Evolutionary conservation across 495 filamentous ascomycete species (phyloP).

Genomic region (Sordaria brevicollis): DNA sequence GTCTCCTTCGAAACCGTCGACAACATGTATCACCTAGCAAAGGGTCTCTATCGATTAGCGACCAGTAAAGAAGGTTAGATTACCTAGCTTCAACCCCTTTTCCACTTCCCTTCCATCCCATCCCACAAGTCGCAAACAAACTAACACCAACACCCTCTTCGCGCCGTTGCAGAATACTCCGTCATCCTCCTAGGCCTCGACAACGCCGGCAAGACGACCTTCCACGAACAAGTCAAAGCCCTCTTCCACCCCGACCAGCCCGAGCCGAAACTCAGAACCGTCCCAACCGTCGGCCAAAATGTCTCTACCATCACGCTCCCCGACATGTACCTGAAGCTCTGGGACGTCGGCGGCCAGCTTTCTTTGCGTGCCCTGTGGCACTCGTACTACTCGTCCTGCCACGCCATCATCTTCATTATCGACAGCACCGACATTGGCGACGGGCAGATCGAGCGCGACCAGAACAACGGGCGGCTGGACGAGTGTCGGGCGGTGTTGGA

Average conservation of each 20-base stretch:
- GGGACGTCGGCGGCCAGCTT: conserved; percentile 95
- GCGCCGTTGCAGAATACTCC: conserved; percentile 65
- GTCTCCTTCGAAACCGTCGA: neutral
- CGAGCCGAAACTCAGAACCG: conserved; percentile 57
- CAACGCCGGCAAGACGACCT: conserved; percentile 96
- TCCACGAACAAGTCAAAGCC: conserved; percentile 90
- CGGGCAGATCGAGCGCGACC: conserved; percentile 51
- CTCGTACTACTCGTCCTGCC: conserved; percentile 84
- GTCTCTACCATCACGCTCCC: conserved; percentile 79
- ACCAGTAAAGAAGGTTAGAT: conserved; percentile 83
- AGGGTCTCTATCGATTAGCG: conserved; percentile 85
- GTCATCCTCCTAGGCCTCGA: conserved; percentile 94
- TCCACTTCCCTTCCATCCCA: neutral
- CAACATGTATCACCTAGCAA: conserved; percentile 93
- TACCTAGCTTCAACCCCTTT: neutral
- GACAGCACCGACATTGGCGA: conserved; percentile 88
- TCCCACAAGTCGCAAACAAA: neutral
- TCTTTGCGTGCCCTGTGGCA: conserved; percentile 87
- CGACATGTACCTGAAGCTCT: conserved; percentile 94
- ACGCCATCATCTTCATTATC: conserved; percentile 95
- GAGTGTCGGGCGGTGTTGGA: conserved; percentile 87
- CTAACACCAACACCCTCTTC: conserved; percentile 2
- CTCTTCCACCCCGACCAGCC: conserved; percentile 61
- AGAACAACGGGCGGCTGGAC: conserved; percentile 54
- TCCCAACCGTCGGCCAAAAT: conserved; percentile 96